Evolutionary conservation across 257 asterid genomes (phyloP), one percentile per base, ranked within the genome.

Genomic region (Striga asiatica): DNA sequence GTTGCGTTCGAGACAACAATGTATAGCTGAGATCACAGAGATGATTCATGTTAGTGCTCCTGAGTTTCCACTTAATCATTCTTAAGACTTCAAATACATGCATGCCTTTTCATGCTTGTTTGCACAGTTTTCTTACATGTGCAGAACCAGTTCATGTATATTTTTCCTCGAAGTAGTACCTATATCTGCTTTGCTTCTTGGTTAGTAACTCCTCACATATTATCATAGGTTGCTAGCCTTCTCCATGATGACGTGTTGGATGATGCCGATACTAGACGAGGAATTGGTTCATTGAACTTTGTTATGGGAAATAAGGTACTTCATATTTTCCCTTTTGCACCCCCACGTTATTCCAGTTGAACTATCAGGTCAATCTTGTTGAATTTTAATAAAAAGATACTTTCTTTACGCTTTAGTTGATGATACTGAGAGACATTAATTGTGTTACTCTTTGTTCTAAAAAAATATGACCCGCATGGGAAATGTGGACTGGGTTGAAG

Each of bases 171-270:
- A 31, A 27, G 8, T 52, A 20, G 5, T 46, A 27, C 6, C 52
- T 49, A 12, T 32, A 12, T 58, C 12, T 41, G 10, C 37, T 21
- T 66, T 29, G 10, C 54, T 27, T 12, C 56, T 52, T 28, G 8
- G 34, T 20, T 35, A 43, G 54, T 71, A 25, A 66, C 53, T 42
- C 18, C 25, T 22, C 65, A 28, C 41, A 55, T 59, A 55, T 59
- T 38, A 19, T 66, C 25, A 25, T 71, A 92, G 97, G 97, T 92
- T 62, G 97, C 98, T 29, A 92, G 98, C 77, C 94, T 92, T 75
- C 98, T 92, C 56, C 98, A 92, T 70, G 98, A 92, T 71, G 98
- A 92, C 43, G 95, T 92, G 66, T 69, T 92, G 77, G 98, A 88
- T 81, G 98, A 92, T 70, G 98, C 98, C 56, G 95, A 87, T 54